Evolutionary conservation across 257 asterid species (phyloP).

Genomic region (Solanum neorickii): DNA sequence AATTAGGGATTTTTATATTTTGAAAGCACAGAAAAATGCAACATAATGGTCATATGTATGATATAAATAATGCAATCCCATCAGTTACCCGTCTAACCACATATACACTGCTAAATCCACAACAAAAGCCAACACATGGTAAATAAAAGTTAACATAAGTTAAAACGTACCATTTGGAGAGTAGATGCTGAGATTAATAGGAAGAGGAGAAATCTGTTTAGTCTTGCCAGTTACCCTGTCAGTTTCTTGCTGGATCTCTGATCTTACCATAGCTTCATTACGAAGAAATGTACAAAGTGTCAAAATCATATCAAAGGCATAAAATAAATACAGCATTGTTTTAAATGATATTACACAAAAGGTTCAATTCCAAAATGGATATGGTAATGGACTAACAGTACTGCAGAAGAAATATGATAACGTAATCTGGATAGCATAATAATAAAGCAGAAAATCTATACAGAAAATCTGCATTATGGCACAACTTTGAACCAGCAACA

Average conservation of each 20-base stretch:
- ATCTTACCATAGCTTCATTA: slow-evolving; percentile 23
- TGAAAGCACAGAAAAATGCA: not conserved
- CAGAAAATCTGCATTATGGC: not conserved
- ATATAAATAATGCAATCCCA: not conserved
- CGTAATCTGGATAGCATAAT: not conserved
- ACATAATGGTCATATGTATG: not conserved
- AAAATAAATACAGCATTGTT: not conserved
- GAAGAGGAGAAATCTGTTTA: slow-evolving; percentile 29
- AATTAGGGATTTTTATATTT: not conserved
- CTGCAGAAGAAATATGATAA: not conserved
- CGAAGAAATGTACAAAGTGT: not conserved
- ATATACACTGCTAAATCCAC: not conserved
- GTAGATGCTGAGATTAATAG: slow-evolving; percentile 39
- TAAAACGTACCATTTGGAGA: slow-evolving; percentile 24
- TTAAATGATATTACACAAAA: not conserved
- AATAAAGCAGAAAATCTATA: not conserved
- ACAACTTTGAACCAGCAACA: not conserved
- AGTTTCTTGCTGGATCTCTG: slow-evolving; percentile 39
- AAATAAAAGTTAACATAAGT: not conserved
- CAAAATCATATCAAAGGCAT: not conserved
- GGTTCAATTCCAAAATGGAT: not conserved
- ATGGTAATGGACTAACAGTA: not conserved
- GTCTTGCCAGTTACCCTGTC: slow-evolving; percentile 30
- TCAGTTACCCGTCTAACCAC: not conserved
- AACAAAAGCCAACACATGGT: not conserved